phyloP scores from a whole-genome alignment of 306 rosid genomes.

The Nissolia schottii region DNA sequence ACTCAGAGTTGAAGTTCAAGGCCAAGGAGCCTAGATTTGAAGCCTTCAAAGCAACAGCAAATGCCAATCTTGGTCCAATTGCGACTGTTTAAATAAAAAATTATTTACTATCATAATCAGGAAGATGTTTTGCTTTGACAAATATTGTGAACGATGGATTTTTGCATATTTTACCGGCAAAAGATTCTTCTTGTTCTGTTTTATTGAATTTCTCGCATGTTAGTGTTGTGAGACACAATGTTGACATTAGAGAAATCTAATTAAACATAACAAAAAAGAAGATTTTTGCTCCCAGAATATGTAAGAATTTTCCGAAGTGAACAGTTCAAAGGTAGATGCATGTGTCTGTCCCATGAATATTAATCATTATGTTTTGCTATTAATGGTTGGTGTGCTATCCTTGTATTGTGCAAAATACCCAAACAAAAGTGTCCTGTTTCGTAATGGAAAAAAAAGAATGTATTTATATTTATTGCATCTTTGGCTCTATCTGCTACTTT shows the following conservation, averaged over 20 bases:
- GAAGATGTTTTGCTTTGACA: not conserved
- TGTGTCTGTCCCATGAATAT: not conserved
- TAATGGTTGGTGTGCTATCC: not conserved
- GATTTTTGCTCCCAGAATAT: no score
- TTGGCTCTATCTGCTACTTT: not conserved
- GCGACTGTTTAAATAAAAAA: conserved; percentile 46
- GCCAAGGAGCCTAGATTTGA: conserved; percentile 91
- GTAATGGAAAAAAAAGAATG: no score
- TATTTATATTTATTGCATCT: not conserved
- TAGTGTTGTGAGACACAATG: no score
- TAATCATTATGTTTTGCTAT: not conserved
- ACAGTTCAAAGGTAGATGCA: not conserved
- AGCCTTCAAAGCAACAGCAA: conserved; percentile 52
- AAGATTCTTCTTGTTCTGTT: no score
- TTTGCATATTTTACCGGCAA: no score
- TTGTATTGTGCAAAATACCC: conserved; percentile 7
- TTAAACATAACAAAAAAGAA: no score
- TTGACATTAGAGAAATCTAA: no score
- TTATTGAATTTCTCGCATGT: no score
- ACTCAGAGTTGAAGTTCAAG: conserved; percentile 61
- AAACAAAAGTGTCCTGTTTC: not conserved
- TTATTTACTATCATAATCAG: not conserved
- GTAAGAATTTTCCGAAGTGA: no score
- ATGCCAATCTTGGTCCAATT: conserved; percentile 46
- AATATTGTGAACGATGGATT: no score